Evolutionary conservation across 306 rosid genomes (phyloP), one percentile per base, ranked within the genome.

Genomic region (Elaeagnus macrophylla): DNA sequence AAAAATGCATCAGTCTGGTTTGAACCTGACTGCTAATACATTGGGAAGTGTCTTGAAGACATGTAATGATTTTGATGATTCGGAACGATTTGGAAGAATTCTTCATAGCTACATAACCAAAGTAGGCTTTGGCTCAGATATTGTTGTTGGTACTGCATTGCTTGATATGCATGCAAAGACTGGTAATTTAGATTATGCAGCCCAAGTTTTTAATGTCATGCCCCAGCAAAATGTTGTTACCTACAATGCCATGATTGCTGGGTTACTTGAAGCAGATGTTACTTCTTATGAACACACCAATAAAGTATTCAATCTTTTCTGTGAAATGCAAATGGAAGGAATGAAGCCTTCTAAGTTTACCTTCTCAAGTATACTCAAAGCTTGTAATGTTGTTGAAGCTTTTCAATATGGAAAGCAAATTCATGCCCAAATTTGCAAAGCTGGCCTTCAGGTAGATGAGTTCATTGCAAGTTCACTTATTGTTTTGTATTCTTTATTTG

Each of bases 131-230:
- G 71, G 70, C 68, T 52, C 38, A 20, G 71, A 75, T 53, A 61
- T 75, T 51, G 78, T 82, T 43, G 74, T 75, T 45, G 76, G 68
- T 41, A 78, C 84, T 38, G 75, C 80, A 48, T 78, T 82, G 57
- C 78, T 82, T 48, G 78, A 70, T 69, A 78, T 78, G 84, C 78
- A 75, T 76, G 82, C 80, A n/a, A 82, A 82, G 63, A 67, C 58
- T 0, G 80, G 61, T 10, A 54, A 61, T 65, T 67, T 82, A 60
- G 43, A 10, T 13, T 76, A 58, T 48, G 82, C 85, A 0, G 43
- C 68, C 60, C 64, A 47, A 54, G 59, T 82, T 42, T 78, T 78
- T 56, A 67, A 67, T 35, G 17, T 65, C 11, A 46, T 63, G 51
- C 11, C 64, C 43, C 10, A 49, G 53, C 72, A 16, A n/a, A 82